A percentile compares a stretch with the other conserved stretches of the same genome.
phyloP scores from a whole-genome alignment of 352 stramenopile species.

The Blastocystis sp. region DNA sequence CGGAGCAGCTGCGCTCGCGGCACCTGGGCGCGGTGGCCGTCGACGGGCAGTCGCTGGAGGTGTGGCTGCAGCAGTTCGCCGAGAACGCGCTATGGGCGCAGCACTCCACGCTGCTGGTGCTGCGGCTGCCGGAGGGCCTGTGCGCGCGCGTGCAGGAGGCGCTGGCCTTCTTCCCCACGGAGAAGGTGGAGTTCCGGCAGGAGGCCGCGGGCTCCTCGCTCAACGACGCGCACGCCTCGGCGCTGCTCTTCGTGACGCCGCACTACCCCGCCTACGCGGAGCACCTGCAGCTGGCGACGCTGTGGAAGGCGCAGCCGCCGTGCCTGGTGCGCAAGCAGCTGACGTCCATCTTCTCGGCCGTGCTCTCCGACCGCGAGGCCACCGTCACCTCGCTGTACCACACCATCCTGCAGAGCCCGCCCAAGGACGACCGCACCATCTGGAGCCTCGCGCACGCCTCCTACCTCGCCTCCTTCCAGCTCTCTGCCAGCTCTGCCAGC shows the following conservation, averaged over 20 bases:
- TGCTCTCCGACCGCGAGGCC: constrained; percentile 14
- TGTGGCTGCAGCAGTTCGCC: neutral
- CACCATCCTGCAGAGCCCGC: neutral
- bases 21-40: neutral
- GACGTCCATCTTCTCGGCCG: constrained; percentile 4
- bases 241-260: neutral
- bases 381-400: constrained; percentile 5
- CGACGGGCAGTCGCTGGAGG: neutral
- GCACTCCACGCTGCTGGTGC: neutral
- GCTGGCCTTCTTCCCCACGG: neutral
- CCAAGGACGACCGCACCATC: neutral
- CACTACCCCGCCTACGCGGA: neutral
- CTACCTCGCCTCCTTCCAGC: constrained; percentile 26
- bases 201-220: constrained; percentile 27
- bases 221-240: neutral
- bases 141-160: neutral
- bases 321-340: constrained; percentile 16
- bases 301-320: constrained; percentile 2
- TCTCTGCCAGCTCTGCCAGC: neutral
- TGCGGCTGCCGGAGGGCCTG: constrained; percentile 15
- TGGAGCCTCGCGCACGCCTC: neutral
- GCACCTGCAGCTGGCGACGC: constrained; percentile 1
- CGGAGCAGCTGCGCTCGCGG: neutral
- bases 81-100: neutral
- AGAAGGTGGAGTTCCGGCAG: constrained; percentile 13